Conservation (phyloP, 2,329 filamentous ascomycete species). For the Fusarium guadeloupense region DNA sequence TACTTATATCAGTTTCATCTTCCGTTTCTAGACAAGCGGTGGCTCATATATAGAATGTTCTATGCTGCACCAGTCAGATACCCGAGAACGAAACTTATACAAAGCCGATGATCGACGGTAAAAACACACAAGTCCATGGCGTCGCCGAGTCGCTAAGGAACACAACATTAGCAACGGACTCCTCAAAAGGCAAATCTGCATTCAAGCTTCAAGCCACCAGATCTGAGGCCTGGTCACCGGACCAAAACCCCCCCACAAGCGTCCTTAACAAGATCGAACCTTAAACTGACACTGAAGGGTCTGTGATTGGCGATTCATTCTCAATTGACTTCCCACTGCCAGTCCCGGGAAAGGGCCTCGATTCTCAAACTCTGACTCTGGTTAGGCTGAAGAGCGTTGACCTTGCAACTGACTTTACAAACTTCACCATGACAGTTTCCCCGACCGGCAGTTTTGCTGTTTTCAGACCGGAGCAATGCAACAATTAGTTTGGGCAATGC, state of each 20-base stretch:
- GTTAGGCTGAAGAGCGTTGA: neutral
- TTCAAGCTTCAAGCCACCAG: constrained; percentile 21
- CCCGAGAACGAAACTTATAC: no score
- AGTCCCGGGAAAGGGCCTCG: constrained; percentile 9
- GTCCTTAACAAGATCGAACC: constrained; percentile 7
- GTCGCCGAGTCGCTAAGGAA: no score
- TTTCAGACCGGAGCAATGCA: neutral
- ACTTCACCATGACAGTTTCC: neutral
- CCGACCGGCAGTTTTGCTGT: neutral
- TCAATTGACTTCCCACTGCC: neutral
- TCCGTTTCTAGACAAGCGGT: neutral
- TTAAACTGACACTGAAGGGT: neutral
- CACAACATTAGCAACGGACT: no score
- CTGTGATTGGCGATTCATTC: neutral
- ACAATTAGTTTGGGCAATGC: neutral
- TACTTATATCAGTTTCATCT: neutral
- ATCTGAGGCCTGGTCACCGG: constrained; percentile 3
- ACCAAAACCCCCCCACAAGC: constrained; percentile 2
- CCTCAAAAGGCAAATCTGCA: neutral
- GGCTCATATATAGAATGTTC: neutral
- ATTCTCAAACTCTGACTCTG: constrained; percentile 11
- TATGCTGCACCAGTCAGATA: no score
- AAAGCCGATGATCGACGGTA: no score
- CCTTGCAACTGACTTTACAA: neutral
- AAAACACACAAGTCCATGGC: neutral